Base-by-base conservation (phyloP, 2,329 filamentous ascomycete genomes). In the Monilinia vaccinii-corymbosi region DNA sequence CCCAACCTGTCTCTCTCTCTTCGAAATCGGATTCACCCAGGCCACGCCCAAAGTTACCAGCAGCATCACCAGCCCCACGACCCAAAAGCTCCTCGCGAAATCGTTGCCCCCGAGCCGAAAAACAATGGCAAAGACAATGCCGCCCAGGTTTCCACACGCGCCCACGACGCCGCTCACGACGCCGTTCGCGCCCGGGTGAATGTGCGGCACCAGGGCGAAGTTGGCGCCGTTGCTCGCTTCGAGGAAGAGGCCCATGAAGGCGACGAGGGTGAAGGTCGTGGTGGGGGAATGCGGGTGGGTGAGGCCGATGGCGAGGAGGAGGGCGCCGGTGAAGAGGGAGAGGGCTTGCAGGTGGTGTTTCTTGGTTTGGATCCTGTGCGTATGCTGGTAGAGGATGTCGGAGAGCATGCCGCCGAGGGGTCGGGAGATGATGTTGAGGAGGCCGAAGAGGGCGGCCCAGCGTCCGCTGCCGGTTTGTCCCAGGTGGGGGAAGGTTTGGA, bases 211-310 rank as follows among this genome's bases (percentile, higher is more conserved):
- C 7, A 96, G 80, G 0, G 89, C 84, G 73, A 94, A 96, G 75
- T 89, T 94, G 45, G 89, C 85, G 0, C 92, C 92, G 71, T 96
- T 96, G 46, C 85, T 86, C 2, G 88, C 89, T 72, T 95, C 90
- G 47, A 91, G 75, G 76, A 96, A 96, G 71, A 96, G 80, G 1
- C 88, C 89, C 75, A 91, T 81, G 11, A 89, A 81, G 1, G 86
- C 85, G 10, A 95, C 76, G 7, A 96, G 82, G 1, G 88, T 89
- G 60, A 94, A 85, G 79, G 95, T 86, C 3, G 82, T 84, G 8
- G 79, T 74, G 51, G 86, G 72, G 28, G 79, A 70, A 31, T 84
- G 80, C 0, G 88, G 80, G 71, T 94, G 76, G 0, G 79, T 71
- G n/a, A 83, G 68, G 4, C 86, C 85, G 64, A 87, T 84, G n/a